Percentiles rank a stretch among this genome's conserved stretches.
Evolutionary conservation across 306 rosid genomes (phyloP).

Genomic region (Mucuna pruriens): DNA sequence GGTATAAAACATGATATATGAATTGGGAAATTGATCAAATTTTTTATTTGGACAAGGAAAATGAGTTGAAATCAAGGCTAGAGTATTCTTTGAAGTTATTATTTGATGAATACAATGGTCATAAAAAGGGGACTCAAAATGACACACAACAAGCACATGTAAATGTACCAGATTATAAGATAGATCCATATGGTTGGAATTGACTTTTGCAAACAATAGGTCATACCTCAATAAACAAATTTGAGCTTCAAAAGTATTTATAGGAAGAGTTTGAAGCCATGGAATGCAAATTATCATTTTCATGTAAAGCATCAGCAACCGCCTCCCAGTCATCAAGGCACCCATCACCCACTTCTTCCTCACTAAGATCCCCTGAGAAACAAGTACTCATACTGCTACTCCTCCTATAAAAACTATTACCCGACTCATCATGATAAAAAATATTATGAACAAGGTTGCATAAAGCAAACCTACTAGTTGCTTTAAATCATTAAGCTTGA

Average conservation of each 20-base stretch:
- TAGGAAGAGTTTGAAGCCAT: conserved; percentile 5
- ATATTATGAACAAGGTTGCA: conserved; percentile 33
- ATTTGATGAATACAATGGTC: conserved; percentile 7
- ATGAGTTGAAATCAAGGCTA: neutral
- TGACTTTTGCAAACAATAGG: neutral
- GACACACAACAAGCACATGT: neutral
- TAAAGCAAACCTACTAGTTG: too few species aligned
- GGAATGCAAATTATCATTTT: conserved; percentile 32
- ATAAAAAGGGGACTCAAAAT: neutral
- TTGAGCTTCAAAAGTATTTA: conserved; percentile 15
- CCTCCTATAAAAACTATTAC: conserved; percentile 35
- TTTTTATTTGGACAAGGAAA: neutral
- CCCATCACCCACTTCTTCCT: conserved; percentile 54
- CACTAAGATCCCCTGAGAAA: conserved; percentile 45
- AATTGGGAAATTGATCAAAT: neutral
- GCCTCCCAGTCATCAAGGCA: conserved; percentile 75
- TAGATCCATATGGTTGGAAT: conserved; percentile 2
- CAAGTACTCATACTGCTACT: conserved; percentile 31
- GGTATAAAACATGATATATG: neutral
- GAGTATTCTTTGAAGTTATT: conserved; percentile 6
- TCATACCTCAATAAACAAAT: neutral
- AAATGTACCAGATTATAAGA: neutral
- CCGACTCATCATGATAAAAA: conserved; percentile 42
- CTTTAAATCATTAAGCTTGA: too few species aligned
- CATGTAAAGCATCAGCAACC: conserved; percentile 61